Evolutionary conservation across 371 early-diverging fungal species (phyloP).

Genomic region (Homolaphlyctis polyrhiza): DNA sequence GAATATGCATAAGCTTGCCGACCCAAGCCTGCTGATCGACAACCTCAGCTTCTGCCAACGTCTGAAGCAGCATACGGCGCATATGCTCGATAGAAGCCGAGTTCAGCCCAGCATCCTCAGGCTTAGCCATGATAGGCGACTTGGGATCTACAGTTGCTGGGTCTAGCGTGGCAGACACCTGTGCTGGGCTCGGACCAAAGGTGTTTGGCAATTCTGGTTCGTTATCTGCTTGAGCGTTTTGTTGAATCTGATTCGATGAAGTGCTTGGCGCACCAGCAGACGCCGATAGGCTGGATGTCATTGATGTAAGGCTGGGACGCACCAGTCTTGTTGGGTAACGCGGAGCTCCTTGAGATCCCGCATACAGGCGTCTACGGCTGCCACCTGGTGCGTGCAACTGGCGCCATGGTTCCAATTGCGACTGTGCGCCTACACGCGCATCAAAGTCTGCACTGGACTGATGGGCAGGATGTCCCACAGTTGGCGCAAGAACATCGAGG

Average conservation of each 20-base stretch:
- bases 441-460: not conserved
- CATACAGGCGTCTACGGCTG: not conserved
- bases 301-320: constrained; percentile 59
- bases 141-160: too few relatives aligned
- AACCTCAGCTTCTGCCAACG: constrained; percentile 18
- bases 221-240: too few relatives aligned
- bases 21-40: constrained; percentile 52
- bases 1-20: constrained; percentile 58
- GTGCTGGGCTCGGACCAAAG: too few relatives aligned
- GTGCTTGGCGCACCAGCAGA: too few relatives aligned
- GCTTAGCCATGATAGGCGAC: too few relatives aligned
- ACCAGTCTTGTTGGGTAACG: constrained; percentile 24
- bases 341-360: not conserved
- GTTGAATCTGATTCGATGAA: too few relatives aligned
- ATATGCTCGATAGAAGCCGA: constrained; percentile 62
- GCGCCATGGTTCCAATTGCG: not conserved
- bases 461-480: not conserved
- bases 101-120: too few relatives aligned
- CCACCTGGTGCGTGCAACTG: constrained; percentile 2
- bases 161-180: too few relatives aligned
- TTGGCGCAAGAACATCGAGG: not conserved
- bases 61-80: constrained; percentile 56
- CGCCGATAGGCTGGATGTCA: constrained; percentile 62
- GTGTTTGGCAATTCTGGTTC: too few relatives aligned
- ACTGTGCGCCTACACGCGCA: not conserved